Conservation (phyloP, 2,329 filamentous ascomycete genomes). For the Colletotrichum zoysiae region DNA sequence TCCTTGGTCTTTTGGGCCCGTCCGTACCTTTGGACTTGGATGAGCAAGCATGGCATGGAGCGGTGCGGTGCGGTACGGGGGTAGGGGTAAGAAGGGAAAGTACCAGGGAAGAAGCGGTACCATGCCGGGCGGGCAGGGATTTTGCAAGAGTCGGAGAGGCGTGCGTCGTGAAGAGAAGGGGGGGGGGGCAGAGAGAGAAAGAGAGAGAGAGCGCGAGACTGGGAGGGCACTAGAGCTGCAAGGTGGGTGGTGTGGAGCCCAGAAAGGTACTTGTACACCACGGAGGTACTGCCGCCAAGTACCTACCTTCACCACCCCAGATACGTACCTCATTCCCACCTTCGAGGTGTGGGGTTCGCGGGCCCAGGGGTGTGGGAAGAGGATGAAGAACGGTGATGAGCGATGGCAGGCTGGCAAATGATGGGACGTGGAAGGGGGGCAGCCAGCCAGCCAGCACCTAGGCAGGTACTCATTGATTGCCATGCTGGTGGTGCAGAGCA, state of each 20-base stretch:
- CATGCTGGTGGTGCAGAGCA: too few species aligned
- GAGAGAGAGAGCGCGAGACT: neutral
- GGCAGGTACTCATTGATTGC: too few species aligned
- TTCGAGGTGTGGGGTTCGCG: constrained; percentile 10
- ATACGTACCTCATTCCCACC: neutral
- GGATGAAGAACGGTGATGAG: constrained; percentile 17
- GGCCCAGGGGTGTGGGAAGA: constrained; percentile 11
- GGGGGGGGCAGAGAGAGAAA: neutral
- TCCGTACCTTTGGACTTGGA: constrained; percentile 25
- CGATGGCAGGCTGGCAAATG: constrained; percentile 7
- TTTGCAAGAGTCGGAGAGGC: constrained; percentile 2
- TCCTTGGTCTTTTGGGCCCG: constrained; percentile 9
- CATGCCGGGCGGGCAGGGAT: constrained; percentile 10
- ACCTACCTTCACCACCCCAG: neutral
- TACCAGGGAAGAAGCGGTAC: constrained; percentile 21
- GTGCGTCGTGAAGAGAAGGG: neutral
- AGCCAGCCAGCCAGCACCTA: neutral
- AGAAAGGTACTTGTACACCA: neutral
- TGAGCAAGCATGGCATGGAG: constrained; percentile 28
- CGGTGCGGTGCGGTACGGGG: constrained; percentile 38
- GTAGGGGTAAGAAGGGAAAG: constrained; percentile 23
- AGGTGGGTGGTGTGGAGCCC: constrained; percentile 1
- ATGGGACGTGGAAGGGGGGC: constrained; percentile 9
- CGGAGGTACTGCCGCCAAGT: neutral
- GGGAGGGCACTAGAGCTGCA: neutral